phyloP scores from a whole-genome alignment of 192 early-diverging fungal genomes.

The Piromyces sp. region DNA sequence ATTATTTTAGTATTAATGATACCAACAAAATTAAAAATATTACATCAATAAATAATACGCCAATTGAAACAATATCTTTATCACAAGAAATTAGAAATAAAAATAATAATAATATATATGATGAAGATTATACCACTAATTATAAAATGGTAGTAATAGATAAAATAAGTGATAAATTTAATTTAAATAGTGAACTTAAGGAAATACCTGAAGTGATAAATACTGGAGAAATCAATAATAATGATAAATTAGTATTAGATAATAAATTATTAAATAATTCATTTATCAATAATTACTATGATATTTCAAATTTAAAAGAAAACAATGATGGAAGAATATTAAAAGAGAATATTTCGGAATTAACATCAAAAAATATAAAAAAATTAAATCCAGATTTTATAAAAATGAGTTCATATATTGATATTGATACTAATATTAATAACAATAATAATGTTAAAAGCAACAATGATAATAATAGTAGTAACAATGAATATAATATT shows the following conservation, averaged over 20 bases:
- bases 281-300: background rate
- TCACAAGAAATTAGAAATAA: too few species aligned
- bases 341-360: background rate
- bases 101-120: too few species aligned
- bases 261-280: background rate
- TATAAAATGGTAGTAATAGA: too few species aligned
- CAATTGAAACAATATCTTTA: too few species aligned
- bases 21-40: background rate
- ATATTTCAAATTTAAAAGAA: background rate
- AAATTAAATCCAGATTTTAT: background rate
- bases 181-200: background rate
- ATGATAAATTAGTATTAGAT: background rate
- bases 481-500: too few species aligned
- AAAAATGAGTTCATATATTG: too few species aligned
- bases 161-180: too few species aligned
- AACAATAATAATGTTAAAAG: too few species aligned
- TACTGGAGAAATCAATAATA: background rate
- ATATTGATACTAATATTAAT: too few species aligned
- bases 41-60: background rate
- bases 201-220: background rate
- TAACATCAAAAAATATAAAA: background rate
- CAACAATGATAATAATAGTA: too few species aligned
- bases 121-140: background rate
- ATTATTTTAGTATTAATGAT: background rate
- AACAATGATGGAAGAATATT: background rate